Evolutionary conservation across 164 flowering plant species (phyloP), one percentile per base, ranked within the genome.

Genomic region (Vitis riparia): DNA sequence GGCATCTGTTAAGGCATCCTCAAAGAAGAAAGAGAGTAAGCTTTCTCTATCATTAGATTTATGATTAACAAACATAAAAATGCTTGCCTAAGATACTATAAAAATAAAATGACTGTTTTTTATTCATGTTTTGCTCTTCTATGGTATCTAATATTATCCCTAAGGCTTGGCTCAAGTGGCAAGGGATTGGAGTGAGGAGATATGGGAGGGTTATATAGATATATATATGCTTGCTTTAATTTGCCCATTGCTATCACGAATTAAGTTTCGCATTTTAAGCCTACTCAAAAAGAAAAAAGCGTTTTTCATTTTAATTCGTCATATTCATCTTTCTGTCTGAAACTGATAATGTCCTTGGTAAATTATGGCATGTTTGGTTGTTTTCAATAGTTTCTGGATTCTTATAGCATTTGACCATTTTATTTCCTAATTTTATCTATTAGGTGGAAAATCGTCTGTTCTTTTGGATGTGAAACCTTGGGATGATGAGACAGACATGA

Each of bases 401-500:
- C 59, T 30, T 1, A 5, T 9, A 17, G 23, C 51, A 14, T 62
- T 53, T 16, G 59, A 47, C 13, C 63, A 16, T 50, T 1, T 44
- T 16, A 8, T 11, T 8, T 44, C 1, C 53, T 17, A n/a, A 30
- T 17, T 48, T 12, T 23, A 17, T 9, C 16, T 47, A 32, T 63
- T 60, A 91, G 97, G 95, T 79, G 99, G 99, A n/a, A 94, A 94
- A 67, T 94, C 99, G 23, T 94, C 98, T 12, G 88, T 94, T 74
- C 94, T 94, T 44, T 7, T 94, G 89, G 99, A 94, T 76, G 87
- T 94, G 58, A 94, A 94, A 69, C 99, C 99, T n/a, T 94, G 99
- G 99, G 99, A 94, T 77, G 98, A 94, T 78, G 98, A 94, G 81
- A 94, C 98, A 0, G 98, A 94, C 89, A 92, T 94, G 98, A 86